Conservation (phyloP, 139 green algal species). For the Pycnococcus provasolii region DNA sequence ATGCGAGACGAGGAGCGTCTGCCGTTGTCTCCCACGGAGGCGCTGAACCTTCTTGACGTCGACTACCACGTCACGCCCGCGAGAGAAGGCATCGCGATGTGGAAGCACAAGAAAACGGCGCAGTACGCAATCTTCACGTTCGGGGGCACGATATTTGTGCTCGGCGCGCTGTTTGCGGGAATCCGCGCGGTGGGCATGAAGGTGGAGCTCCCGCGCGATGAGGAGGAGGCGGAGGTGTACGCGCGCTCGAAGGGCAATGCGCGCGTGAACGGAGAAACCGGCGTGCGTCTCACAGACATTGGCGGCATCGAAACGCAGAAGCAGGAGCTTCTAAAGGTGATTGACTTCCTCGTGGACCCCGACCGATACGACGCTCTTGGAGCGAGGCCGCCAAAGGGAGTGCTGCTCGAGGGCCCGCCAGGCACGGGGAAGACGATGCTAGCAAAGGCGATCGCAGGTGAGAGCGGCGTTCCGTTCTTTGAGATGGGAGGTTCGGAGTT, state of each 20-base stretch:
- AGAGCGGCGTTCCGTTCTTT: conserved; percentile 79
- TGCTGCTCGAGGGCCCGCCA: conserved; percentile 86
- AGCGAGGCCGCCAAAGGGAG: conserved; percentile 81
- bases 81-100: too few relatives aligned
- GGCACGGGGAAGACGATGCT: conserved; percentile 83
- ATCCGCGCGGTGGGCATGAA: too few relatives aligned
- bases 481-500: conserved; percentile 92
- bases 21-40: too few relatives aligned
- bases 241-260: conserved; percentile 73
- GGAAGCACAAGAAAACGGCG: too few relatives aligned
- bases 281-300: conserved; percentile 79
- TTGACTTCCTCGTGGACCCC: conserved; percentile 82
- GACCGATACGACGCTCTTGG: conserved; percentile 57
- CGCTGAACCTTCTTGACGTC: too few relatives aligned
- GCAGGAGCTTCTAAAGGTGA: conserved; percentile 63
- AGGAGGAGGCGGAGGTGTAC: conserved; percentile 76
- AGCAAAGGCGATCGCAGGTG: conserved; percentile 84
- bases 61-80: too few relatives aligned
- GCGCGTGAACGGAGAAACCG: conserved; percentile 64
- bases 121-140: too few relatives aligned
- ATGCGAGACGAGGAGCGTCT: too few relatives aligned
- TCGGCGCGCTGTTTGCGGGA: too few relatives aligned
- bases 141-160: too few relatives aligned
- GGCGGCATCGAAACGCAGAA: conserved; percentile 77
- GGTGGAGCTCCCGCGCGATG: conserved; percentile 38